A percentile compares a stretch with the other conserved stretches of the same genome.
Evolutionary conservation across 805 yeast species (phyloP).

Genomic region (Zygotorulaspora danielsina): DNA sequence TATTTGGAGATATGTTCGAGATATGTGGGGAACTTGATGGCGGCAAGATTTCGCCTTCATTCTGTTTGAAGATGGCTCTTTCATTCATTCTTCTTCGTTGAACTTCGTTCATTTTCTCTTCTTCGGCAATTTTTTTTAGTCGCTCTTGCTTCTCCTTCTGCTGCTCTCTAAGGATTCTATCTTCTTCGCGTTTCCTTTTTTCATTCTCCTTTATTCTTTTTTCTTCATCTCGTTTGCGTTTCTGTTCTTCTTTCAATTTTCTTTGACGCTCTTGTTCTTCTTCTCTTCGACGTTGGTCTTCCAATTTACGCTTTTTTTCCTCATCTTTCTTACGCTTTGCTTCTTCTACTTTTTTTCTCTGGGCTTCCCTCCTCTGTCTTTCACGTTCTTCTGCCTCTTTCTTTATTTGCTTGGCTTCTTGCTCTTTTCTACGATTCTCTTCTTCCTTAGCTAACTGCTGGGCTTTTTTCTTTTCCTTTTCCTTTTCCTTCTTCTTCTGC

Average conservation of each 20-base stretch:
- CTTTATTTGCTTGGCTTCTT: slow-evolving; percentile 48
- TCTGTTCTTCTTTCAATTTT: slow-evolving; percentile 39
- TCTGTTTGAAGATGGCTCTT: slow-evolving; percentile 9
- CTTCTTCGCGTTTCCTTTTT: slow-evolving; percentile 30
- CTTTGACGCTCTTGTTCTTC: slow-evolving; percentile 39
- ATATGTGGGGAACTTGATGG: slow-evolving; percentile 3
- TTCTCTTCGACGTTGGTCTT: slow-evolving; percentile 41
- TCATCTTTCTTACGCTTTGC: slow-evolving; percentile 38
- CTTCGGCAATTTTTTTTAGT: slow-evolving; percentile 28
- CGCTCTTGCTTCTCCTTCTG: slow-evolving; percentile 39
- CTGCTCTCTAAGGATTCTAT: slow-evolving; percentile 28
- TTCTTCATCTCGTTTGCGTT: slow-evolving; percentile 39
- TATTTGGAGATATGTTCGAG: slow-evolving; percentile 21
- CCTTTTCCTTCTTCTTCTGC: slow-evolving; percentile 60
- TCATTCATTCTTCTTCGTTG: no score
- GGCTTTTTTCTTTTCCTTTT: slow-evolving; percentile 61
- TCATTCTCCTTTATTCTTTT: slow-evolving; percentile 32
- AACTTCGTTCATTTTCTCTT: slow-evolving; percentile 34
- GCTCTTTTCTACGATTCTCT: slow-evolving; percentile 52
- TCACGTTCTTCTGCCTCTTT: slow-evolving; percentile 41
- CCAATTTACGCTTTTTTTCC: slow-evolving; percentile 39
- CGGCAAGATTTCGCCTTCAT: slow-evolving; percentile 5
- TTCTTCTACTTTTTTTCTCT: slow-evolving; percentile 40
- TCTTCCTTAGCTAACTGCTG: slow-evolving; percentile 62
- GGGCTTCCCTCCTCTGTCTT: slow-evolving; percentile 40